A percentile compares a stretch with the other conserved stretches of the same genome.
phyloP scores from a whole-genome alignment of 2,329 filamentous ascomycete genomes.

The Lachnellula cervina region DNA sequence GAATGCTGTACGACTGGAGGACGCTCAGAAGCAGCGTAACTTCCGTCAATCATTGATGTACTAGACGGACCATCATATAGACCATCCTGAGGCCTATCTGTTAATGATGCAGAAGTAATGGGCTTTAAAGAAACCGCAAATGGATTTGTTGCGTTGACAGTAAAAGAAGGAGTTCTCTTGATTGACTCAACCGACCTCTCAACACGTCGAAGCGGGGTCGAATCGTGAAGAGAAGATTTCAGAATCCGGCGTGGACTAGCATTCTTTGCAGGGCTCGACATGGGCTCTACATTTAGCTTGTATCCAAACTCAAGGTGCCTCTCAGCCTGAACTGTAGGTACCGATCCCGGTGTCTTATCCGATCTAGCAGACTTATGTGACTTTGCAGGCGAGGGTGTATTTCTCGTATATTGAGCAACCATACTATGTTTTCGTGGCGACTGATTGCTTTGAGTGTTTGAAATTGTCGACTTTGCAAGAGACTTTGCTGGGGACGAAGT shows the following conservation, averaged over 20 bases:
- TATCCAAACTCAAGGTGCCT: neutral
- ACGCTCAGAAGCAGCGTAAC: slow-evolving; percentile 1
- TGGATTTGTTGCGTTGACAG: neutral
- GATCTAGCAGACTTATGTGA: slow-evolving; percentile 22
- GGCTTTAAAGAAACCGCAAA: neutral
- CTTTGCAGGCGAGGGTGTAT: slow-evolving; percentile 24
- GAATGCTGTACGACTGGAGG: slow-evolving; percentile 9
- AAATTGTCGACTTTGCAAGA: slow-evolving; percentile 6
- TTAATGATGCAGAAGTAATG: neutral
- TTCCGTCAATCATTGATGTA: neutral
- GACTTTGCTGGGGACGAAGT: slow-evolving; percentile 10
- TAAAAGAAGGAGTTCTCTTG: neutral
- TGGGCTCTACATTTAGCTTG: neutral
- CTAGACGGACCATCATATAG: slow-evolving; percentile 3
- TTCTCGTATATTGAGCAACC: slow-evolving; percentile 27
- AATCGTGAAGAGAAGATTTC: neutral
- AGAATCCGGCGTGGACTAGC: slow-evolving; percentile 8
- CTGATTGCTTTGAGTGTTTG: neutral
- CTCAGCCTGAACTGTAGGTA: neutral
- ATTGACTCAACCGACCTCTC: slow-evolving; percentile 1
- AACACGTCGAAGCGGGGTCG: slow-evolving; percentile 6
- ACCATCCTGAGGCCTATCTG: neutral
- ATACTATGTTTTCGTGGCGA: slow-evolving; percentile 14
- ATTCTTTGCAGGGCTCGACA: neutral
- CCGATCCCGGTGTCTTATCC: slow-evolving; percentile 14